Evolutionary conservation across 805 yeast species (phyloP).

Genomic region (Pichia kluyveri): DNA sequence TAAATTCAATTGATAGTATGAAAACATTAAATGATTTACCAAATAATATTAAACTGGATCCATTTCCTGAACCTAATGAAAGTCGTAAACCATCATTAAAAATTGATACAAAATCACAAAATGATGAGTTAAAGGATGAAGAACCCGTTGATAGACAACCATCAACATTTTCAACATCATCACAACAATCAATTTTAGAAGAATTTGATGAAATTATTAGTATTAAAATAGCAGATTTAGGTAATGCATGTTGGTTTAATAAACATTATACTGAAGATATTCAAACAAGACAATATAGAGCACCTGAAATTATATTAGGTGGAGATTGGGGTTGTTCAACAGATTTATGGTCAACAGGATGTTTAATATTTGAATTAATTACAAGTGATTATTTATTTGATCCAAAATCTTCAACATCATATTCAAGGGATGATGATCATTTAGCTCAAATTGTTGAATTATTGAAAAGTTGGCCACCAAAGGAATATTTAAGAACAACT

Average conservation of each 20-base stretch:
- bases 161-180: not conserved
- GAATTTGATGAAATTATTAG: conserved; percentile 27
- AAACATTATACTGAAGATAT: conserved; percentile 61
- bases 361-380: conserved; percentile 48
- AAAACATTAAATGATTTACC: not conserved
- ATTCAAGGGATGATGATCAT: conserved; percentile 51
- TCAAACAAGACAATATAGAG: conserved; percentile 59
- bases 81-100: not conserved
- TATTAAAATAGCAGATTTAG: conserved; percentile 61
- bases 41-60: not conserved
- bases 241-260: conserved; percentile 59
- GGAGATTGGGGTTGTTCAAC: conserved; percentile 56
- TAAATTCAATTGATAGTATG: conserved; percentile 1
- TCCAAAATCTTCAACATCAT: conserved; percentile 42
- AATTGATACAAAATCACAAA: not conserved
- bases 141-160: not conserved
- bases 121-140: not conserved
- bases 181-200: conserved; percentile 9
- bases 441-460: conserved; percentile 54
- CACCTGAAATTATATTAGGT: conserved; percentile 56
- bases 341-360: conserved; percentile 53
- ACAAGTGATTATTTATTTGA: conserved; percentile 58
- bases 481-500: conserved; percentile 33
- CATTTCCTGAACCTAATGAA: conserved; percentile 4
- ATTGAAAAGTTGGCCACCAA: conserved; percentile 27